Percentiles rank a stretch among this genome's conserved stretches.
Evolutionary conservation across 495 filamentous ascomycete species (phyloP).

Genomic region (Daldinia bambusicola): DNA sequence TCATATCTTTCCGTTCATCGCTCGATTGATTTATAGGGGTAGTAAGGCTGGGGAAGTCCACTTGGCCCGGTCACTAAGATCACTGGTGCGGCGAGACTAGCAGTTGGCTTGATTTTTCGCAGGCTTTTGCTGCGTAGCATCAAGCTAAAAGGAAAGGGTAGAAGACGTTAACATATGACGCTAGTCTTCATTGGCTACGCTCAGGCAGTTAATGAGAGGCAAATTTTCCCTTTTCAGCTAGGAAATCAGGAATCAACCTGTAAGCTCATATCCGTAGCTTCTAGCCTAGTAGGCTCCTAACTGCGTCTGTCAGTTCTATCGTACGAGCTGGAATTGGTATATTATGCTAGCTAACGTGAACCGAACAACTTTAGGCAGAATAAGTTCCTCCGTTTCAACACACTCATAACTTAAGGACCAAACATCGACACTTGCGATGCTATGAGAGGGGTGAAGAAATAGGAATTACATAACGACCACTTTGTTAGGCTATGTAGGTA

Average conservation of each 20-base stretch:
- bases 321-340: too few relatives aligned
- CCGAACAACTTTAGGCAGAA: too few relatives aligned
- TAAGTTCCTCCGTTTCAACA: neutral
- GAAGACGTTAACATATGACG: neutral
- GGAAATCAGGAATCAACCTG: neutral
- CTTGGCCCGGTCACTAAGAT: slow-evolving; percentile 12
- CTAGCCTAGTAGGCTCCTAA: neutral
- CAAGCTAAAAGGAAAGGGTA: too few relatives aligned
- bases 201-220: neutral
- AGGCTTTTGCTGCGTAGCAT: neutral
- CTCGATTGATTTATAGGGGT: slow-evolving; percentile 3
- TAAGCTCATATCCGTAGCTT: neutral
- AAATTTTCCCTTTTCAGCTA: neutral
- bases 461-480: too few relatives aligned
- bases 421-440: too few relatives aligned
- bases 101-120: slow-evolving; percentile 9
- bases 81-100: slow-evolving; percentile 28
- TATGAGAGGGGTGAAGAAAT: too few relatives aligned
- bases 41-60: slow-evolving; percentile 18
- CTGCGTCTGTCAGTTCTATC: neutral
- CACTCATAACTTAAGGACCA: too few relatives aligned
- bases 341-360: too few relatives aligned
- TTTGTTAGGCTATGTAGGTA: too few relatives aligned
- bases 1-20: neutral
- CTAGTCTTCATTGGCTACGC: neutral